Conservation (phyloP, 1,284 basidiomycete species). For the Schizophyllum amplum region DNA sequence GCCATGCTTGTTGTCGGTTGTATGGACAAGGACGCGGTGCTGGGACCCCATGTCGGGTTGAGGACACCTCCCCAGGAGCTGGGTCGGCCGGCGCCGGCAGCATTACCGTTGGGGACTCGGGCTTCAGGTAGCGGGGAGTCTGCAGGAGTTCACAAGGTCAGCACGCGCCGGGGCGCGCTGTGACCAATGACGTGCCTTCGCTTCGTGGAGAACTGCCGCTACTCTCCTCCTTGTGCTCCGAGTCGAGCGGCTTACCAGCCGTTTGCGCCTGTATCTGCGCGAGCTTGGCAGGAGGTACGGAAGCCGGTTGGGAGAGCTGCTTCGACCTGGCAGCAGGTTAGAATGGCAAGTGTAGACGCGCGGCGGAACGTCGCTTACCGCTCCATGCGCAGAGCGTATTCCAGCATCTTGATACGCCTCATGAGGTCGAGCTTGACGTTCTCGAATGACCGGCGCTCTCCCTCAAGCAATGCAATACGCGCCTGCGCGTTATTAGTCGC, state of each 20-base stretch:
- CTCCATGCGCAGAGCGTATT: slow-evolving; percentile 92
- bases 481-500: slow-evolving; percentile 46
- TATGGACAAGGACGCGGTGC: slow-evolving; percentile 32
- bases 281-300: slow-evolving; percentile 52
- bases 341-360: neutral
- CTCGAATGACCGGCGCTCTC: slow-evolving; percentile 92
- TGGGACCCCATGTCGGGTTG: slow-evolving; percentile 20
- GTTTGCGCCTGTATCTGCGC: slow-evolving; percentile 48
- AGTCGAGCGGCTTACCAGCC: slow-evolving; percentile 47
- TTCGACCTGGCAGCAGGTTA: slow-evolving; percentile 54
- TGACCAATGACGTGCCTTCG: slow-evolving; percentile 46
- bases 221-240: slow-evolving; percentile 64
- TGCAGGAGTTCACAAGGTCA: slow-evolving; percentile 21
- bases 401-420: slow-evolving; percentile 97
- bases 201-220: slow-evolving; percentile 73
- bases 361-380: slow-evolving; percentile 46
- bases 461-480: slow-evolving; percentile 95
- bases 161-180: neutral
- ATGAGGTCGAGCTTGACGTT: slow-evolving; percentile 95
- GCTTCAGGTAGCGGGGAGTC: slow-evolving; percentile 72
- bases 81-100: slow-evolving; percentile 35
- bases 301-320: slow-evolving; percentile 53
- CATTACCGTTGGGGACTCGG: slow-evolving; percentile 51
- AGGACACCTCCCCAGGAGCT: slow-evolving; percentile 44
- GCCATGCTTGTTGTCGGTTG: slow-evolving; percentile 16